Conservation (phyloP, 441 rosid species). For the Pelargonium australe region DNA sequence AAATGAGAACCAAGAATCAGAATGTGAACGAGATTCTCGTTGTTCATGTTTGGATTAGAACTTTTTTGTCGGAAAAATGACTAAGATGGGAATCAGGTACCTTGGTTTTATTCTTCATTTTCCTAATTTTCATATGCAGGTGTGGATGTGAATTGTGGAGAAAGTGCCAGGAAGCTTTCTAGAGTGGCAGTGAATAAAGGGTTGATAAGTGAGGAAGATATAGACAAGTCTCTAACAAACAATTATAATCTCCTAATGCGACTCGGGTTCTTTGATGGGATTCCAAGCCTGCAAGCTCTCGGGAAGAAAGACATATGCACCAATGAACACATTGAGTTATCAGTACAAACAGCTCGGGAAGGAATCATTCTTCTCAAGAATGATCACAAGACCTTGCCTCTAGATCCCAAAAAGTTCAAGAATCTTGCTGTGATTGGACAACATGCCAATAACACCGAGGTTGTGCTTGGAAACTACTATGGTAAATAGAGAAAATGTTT, state of each 20-base stretch:
- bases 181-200: constrained; percentile 63
- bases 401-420: constrained; percentile 45
- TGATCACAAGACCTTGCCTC: constrained; percentile 46
- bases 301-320: constrained; percentile 77
- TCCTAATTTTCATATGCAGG: not conserved
- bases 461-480: constrained; percentile 90
- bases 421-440: constrained; percentile 85
- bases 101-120: not conserved
- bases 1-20: too few relatives aligned
- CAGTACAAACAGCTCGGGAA: constrained; percentile 76
- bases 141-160: constrained; percentile 70
- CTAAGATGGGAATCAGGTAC: too few relatives aligned
- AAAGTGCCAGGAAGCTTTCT: constrained; percentile 56
- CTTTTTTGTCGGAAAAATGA: too few relatives aligned
- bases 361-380: constrained; percentile 84
- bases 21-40: too few relatives aligned
- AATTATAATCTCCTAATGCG: constrained; percentile 73
- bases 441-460: constrained; percentile 66
- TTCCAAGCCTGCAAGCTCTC: constrained; percentile 58
- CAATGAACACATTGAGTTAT: constrained; percentile 51
- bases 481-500: constrained; percentile 26
- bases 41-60: too few relatives aligned
- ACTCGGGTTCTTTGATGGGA: constrained; percentile 81
- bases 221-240: constrained; percentile 58
- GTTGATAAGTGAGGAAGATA: constrained; percentile 41